A percentile compares a stretch with the other conserved stretches of the same genome.
Conservation (phyloP, 805 yeast species). For the Torulaspora maleeae region DNA sequence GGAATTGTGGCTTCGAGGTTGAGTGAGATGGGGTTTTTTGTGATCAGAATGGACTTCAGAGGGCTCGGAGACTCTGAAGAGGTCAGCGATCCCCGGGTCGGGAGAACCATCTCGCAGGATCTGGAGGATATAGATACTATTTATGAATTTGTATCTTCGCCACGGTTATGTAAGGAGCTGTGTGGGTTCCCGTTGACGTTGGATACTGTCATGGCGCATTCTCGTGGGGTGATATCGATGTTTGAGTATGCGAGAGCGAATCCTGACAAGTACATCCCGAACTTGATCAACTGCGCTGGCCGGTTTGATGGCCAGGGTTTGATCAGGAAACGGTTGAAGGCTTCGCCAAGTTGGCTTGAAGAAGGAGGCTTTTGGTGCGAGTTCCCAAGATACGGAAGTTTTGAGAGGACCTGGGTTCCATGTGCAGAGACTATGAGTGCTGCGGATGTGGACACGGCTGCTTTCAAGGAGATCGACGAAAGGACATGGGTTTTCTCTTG, state of each 20-base stretch:
- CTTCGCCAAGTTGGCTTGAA: slow-evolving; percentile 38
- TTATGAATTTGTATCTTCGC: slow-evolving; percentile 32
- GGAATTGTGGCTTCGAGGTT: slow-evolving; percentile 54
- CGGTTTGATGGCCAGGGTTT: slow-evolving; percentile 55
- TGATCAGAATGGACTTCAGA: slow-evolving; percentile 78
- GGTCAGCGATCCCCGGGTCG: slow-evolving; percentile 32
- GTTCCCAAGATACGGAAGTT: slow-evolving; percentile 50
- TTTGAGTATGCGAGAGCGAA: slow-evolving; percentile 57
- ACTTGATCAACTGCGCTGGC: slow-evolving; percentile 67
- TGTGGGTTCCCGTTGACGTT: slow-evolving; percentile 44
- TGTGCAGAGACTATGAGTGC: slow-evolving; percentile 48
- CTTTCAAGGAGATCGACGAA: slow-evolving; percentile 40
- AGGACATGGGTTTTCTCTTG: slow-evolving; percentile 57
- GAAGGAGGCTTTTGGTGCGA: slow-evolving; percentile 40
- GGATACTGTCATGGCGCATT: slow-evolving; percentile 66
- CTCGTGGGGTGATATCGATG: slow-evolving; percentile 75
- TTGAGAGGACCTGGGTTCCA: slow-evolving; percentile 41
- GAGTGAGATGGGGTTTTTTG: slow-evolving; percentile 58
- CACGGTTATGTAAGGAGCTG: slow-evolving; percentile 26
- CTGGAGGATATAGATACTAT: slow-evolving; percentile 58
- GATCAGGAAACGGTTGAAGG: slow-evolving; percentile 36
- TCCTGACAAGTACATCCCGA: slow-evolving; percentile 44
- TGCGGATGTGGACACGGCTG: slow-evolving; percentile 44
- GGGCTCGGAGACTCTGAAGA: slow-evolving; percentile 76
- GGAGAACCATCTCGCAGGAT: slow-evolving; percentile 62